Conservation (phyloP, 2,329 filamentous ascomycete species). For the Didymella exigua region DNA sequence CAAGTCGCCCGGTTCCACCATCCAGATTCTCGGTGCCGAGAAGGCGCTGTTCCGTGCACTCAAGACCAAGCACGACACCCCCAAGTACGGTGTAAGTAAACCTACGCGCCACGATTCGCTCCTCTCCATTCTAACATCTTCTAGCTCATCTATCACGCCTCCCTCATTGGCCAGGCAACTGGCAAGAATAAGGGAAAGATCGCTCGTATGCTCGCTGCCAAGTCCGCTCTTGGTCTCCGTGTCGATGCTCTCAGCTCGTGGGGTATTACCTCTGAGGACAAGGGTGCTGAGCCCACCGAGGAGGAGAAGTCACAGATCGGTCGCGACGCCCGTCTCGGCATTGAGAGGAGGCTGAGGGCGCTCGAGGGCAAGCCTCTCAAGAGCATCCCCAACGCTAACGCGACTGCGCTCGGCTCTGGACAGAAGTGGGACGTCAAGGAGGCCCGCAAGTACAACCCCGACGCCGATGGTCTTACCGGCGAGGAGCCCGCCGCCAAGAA, state of each 20-base stretch:
- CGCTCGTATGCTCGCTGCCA: slow-evolving; percentile 91
- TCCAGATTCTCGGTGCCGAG: slow-evolving; percentile 97
- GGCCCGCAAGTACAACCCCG: slow-evolving; percentile 89
- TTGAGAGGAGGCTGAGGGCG: slow-evolving; percentile 75
- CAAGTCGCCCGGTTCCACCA: slow-evolving; percentile 92
- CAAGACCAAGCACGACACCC: slow-evolving; percentile 99
- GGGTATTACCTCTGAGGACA: slow-evolving; percentile 63
- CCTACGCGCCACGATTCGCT: not conserved
- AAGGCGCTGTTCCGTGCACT: slow-evolving; percentile 98
- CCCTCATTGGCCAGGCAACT: slow-evolving; percentile 90
- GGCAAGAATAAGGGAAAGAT: slow-evolving; percentile 99
- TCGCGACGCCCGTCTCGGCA: slow-evolving; percentile 70
- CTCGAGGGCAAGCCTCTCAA: slow-evolving; percentile 91
- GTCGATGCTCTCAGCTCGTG: slow-evolving; percentile 87
- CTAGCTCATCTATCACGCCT: slow-evolving; percentile 68
- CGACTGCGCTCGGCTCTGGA: slow-evolving; percentile 49
- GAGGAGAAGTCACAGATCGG: slow-evolving; percentile 87
- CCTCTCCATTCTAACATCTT: not conserved
- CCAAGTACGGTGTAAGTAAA: slow-evolving; percentile 79
- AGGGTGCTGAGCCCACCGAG: slow-evolving; percentile 68
- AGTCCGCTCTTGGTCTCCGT: slow-evolving; percentile 89
- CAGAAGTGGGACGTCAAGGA: slow-evolving; percentile 93
- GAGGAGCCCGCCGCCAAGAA: slow-evolving; percentile 67
- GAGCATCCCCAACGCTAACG: slow-evolving; percentile 69
- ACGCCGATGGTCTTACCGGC: slow-evolving; percentile 82